phyloP scores from a whole-genome alignment of 306 rosid species.

The Dicorynia guianensis region DNA sequence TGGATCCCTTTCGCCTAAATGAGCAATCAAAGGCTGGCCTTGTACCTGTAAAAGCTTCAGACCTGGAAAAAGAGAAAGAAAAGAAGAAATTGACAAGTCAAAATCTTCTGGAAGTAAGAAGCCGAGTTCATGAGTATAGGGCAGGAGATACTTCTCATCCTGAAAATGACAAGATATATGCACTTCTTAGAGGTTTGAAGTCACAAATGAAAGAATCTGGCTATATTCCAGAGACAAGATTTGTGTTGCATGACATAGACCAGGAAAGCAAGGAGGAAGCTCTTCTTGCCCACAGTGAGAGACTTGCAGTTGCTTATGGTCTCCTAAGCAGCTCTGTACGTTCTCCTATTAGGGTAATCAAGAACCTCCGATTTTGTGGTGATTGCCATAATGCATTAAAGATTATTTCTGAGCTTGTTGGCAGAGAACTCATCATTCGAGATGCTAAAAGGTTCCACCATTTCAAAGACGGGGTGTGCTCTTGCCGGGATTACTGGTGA shows the following conservation, averaged over 20 bases:
- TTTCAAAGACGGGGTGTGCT: slow-evolving; percentile 35
- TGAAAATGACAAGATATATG: slow-evolving; percentile 50
- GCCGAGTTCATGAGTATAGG: slow-evolving; percentile 65
- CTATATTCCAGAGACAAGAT: slow-evolving; percentile 62
- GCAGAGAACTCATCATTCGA: slow-evolving; percentile 30
- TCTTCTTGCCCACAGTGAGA: slow-evolving; percentile 66
- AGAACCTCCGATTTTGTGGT: slow-evolving; percentile 61
- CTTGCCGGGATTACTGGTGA: slow-evolving; percentile 35
- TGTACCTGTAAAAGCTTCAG: slow-evolving; percentile 55
- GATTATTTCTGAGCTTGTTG: slow-evolving; percentile 38
- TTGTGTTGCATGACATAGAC: slow-evolving; percentile 69
- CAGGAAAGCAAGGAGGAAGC: slow-evolving; percentile 71
- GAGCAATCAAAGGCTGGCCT: slow-evolving; percentile 64
- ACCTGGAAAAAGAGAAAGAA: slow-evolving; percentile 54
- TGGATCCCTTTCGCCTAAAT: slow-evolving; percentile 51
- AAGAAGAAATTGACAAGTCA: slow-evolving; percentile 48
- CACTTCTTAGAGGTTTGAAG: slow-evolving; percentile 57
- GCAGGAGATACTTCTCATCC: slow-evolving; percentile 72
- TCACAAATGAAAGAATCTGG: slow-evolving; percentile 70
- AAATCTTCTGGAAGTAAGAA: slow-evolving; percentile 58
- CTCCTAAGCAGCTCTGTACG: slow-evolving; percentile 56
- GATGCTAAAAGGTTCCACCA: slow-evolving; percentile 37
- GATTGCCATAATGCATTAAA: slow-evolving; percentile 36
- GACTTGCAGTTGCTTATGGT: slow-evolving; percentile 66
- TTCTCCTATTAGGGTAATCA: slow-evolving; percentile 62